Evolutionary conservation across 495 filamentous ascomycete genomes (phyloP), one percentile per base, ranked within the genome.

Genomic region (Penicillium fimorum): DNA sequence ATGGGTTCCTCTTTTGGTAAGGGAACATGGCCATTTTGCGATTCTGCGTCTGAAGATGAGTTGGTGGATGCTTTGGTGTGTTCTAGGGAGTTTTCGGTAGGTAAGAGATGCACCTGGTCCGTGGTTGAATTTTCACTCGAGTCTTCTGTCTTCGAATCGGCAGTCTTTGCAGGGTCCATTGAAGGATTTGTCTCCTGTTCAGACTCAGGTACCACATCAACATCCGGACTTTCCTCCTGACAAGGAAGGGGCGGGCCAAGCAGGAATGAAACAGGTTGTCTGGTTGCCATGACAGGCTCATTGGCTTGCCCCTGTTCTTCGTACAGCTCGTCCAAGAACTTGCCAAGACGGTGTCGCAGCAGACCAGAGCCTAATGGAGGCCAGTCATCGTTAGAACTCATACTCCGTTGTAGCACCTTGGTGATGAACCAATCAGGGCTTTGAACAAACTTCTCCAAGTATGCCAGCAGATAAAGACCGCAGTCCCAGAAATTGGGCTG

Each of bases 401-500:
- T 77, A 49, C 82, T 67, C 35, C 69, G 70, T 25, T 66, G 70
- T 2, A 88, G 70, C 18, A 84, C 66, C 44, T 78, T 82, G n/a
- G 59, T 61, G 20, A 86, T 72, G 47, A 95, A 95, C 3, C 53
- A 58, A 45, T 86, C 81, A 4, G 91, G 91, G 49, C 86, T 63
- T 48, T 82, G 70, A 3, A 92, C 78, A 55, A 98, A 97, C 58
- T 87, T 84, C 60, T 89, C 83, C 25, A 94, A 68, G 58, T 97
- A 98, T 4, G 83, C 87, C 10, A 97, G 71, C 9, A 97, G 72
- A 67, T 85, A 97, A 2, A 96, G 68, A 3, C 94, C 94, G 66
- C 94, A 98, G 68, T 98, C 94, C 41, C 82, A 92, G 64, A 76
- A 88, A 59, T 97, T 98, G 13, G 82, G 74, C 70, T 98, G 94